Conservation (phyloP, 116 monocot species). For the Cymodocea nodosa region DNA sequence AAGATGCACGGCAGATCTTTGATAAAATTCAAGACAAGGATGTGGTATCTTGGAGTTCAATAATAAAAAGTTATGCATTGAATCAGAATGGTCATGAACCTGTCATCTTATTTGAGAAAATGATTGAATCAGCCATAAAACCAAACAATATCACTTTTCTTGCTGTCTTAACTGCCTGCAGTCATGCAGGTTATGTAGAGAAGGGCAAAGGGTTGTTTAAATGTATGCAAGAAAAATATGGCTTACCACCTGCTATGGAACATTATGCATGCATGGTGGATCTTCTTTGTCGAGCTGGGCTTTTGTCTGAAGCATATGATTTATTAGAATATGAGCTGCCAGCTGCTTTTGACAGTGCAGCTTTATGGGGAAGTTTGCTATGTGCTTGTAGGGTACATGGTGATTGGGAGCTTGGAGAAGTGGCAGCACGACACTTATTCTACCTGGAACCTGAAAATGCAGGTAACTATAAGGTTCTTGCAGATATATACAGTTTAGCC, state of each 20-base stretch:
- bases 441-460: constrained; percentile 46
- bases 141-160: constrained; percentile 67
- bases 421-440: constrained; percentile 30
- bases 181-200: constrained; percentile 49
- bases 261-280: constrained; percentile 53
- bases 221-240: constrained; percentile 43
- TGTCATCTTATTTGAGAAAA: constrained; percentile 30
- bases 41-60: constrained; percentile 65
- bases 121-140: constrained; percentile 19
- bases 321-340: constrained; percentile 21
- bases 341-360: constrained; percentile 1
- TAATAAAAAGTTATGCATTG: constrained; percentile 55
- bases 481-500: constrained; percentile 34
- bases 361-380: constrained; percentile 55
- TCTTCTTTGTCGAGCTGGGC: constrained; percentile 42
- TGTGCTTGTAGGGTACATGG: constrained; percentile 47
- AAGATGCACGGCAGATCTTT: constrained; percentile 32
- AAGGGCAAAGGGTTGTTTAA: constrained; percentile 29
- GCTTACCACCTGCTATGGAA: constrained; percentile 42
- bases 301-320: constrained; percentile 29
- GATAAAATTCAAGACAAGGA: constrained; percentile 33
- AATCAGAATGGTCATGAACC: constrained; percentile 32
- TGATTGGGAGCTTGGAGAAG: constrained; percentile 36
- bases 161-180: constrained; percentile 56
- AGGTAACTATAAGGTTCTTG: constrained; percentile 61